Evolutionary conservation across 192 early-diverging fungal species (phyloP).

Genomic region (Coemansia sp.): DNA sequence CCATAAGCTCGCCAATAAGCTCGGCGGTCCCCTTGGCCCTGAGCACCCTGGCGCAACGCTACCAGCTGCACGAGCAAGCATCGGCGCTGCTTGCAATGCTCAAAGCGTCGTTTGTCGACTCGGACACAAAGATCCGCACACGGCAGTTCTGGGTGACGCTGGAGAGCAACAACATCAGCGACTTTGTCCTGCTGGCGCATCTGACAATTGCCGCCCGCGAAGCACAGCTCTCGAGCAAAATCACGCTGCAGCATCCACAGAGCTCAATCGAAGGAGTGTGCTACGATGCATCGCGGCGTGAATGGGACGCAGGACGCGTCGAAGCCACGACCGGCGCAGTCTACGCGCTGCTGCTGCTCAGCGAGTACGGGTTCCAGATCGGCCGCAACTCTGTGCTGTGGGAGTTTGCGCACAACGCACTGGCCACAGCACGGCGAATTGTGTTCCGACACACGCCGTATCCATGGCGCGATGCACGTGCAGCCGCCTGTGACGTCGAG

Average conservation of each 20-base stretch:
- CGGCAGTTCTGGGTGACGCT: slow-evolving; percentile 46
- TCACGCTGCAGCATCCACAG: background rate
- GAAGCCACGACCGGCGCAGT: slow-evolving; percentile 16
- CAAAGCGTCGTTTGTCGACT: slow-evolving; percentile 25
- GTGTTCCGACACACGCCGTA: slow-evolving; percentile 15
- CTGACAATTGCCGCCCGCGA: slow-evolving; percentile 28
- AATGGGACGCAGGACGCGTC: slow-evolving; percentile 25
- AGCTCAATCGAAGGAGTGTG: slow-evolving; percentile 11
- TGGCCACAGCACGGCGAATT: slow-evolving; percentile 15
- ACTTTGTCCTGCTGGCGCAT: slow-evolving; percentile 50
- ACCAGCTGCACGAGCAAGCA: slow-evolving; percentile 9
- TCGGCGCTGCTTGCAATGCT: slow-evolving; percentile 24
- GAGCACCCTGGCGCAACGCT: slow-evolving; percentile 9
- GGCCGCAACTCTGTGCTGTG: slow-evolving; percentile 19
- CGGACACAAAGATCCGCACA: slow-evolving; percentile 20
- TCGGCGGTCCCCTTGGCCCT: slow-evolving; percentile 1
- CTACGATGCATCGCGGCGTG: slow-evolving; percentile 32
- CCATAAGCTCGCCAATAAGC: background rate
- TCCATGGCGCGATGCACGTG: slow-evolving; percentile 27
- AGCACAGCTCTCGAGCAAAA: slow-evolving; percentile 12
- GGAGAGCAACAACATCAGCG: slow-evolving; percentile 21
- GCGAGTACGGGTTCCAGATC: slow-evolving; percentile 46
- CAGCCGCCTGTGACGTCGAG: slow-evolving; percentile 28
- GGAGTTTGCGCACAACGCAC: slow-evolving; percentile 30
- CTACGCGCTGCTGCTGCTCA: slow-evolving; percentile 31